A percentile compares a stretch with the other conserved stretches of the same genome.
Conservation (phyloP, 176 grass and related monocot species). For the Rhipidocladum racemiflorum region DNA sequence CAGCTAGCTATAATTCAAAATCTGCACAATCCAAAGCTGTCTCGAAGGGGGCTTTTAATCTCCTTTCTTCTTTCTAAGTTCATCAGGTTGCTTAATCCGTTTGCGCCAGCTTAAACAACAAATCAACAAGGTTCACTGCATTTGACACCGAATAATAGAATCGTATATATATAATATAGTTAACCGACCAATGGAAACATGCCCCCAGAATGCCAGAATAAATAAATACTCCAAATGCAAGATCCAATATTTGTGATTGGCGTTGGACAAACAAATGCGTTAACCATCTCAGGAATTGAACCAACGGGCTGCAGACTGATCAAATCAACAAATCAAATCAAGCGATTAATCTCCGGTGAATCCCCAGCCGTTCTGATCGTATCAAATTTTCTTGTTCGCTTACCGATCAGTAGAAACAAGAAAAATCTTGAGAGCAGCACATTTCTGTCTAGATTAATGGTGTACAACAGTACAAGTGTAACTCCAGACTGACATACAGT, state of each 20-base stretch:
- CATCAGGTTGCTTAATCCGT: background rate
- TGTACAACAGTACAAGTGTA: too few relatives aligned
- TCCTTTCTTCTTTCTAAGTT: background rate
- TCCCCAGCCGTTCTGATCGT: background rate
- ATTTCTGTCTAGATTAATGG: background rate
- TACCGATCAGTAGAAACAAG: too few relatives aligned
- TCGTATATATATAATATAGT: background rate
- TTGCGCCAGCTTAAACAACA: conserved; percentile 15
- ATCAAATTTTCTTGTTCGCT: background rate
- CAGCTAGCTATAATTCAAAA: too few relatives aligned
- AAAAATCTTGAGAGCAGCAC: too few relatives aligned
- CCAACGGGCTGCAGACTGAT: background rate
- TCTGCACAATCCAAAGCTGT: too few relatives aligned
- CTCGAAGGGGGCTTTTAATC: too few relatives aligned
- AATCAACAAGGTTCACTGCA: background rate
- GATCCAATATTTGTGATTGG: conserved; percentile 31
- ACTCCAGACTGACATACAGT: background rate
- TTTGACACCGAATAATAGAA: background rate
- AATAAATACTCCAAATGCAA: conserved; percentile 2
- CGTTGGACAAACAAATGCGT: background rate
- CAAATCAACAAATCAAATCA: conserved; percentile 9
- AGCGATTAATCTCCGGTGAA: too few relatives aligned
- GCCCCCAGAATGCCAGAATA: background rate
- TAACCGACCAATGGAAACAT: background rate
- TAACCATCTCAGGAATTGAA: conserved; percentile 23